Evolutionary conservation across 306 rosid genomes (phyloP), one percentile per base, ranked within the genome.

Genomic region (Begonia peltatifolia): DNA sequence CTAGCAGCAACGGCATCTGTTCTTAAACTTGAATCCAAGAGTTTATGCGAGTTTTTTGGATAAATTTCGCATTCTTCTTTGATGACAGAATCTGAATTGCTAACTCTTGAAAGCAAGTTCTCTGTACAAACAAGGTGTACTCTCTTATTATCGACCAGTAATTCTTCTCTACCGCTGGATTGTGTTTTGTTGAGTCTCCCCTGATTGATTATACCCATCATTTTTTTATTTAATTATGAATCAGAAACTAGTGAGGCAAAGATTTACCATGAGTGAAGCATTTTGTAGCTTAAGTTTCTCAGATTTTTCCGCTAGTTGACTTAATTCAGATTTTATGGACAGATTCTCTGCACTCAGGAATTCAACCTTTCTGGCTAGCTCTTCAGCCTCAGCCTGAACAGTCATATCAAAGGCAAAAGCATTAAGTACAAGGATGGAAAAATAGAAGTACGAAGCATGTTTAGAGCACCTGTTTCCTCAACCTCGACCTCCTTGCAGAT

Each of bases 401-500:
- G 48, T n/a, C n/a, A 12, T 10, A 10, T 2, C 12, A 10, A 44
- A 44, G 5, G 6, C 48, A n/a, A 6, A 11, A 12, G 6, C 48
- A 10, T 44, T 10, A 1, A 44, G 48, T 2, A 10, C 13, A 12
- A 44, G 6, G 48, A 44, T 44, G 15, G 18, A 43, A 47, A 57
- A 52, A 17, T 18, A 11, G 46, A 50, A 9, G 4, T 9, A 12
- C 48, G 50, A 47, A 49, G 42, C 0, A 42, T 41, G 47, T 11
- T 2, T 30, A 42, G 43, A 44, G 48, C 71, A 90, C 99, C 99
- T 90, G 99, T 78, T 86, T 90, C 80, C 99, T 83, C 69, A 90
- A 66, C 74, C 99, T 86, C 16, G 99, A 90, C 64, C 99, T 76
- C 75, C 99, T 78, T 59, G 99, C 99, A 49, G 99, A 90, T 73